Base-by-base conservation (phyloP, 495 filamentous ascomycete species). In the Tricharina praecox region DNA sequence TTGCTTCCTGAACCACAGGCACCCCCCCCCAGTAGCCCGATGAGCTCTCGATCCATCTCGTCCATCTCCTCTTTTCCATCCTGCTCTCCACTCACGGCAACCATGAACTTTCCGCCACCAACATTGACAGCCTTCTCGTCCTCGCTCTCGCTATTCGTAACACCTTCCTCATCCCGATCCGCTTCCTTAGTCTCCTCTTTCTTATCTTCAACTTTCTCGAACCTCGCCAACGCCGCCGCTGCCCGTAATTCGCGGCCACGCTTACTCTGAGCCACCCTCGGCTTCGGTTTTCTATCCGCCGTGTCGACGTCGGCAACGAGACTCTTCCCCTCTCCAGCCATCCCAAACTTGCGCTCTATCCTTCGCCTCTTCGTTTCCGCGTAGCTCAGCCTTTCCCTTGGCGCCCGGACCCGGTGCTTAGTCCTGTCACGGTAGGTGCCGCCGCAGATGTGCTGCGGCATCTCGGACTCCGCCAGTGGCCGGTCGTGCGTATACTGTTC, bases 281-380 rank as follows among this genome's bases (percentile, higher is more conserved):
- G 82, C 8, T 79, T 81, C 15, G 85, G 77, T 51, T 72, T 77
- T 1, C 80, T 80, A 13, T 71, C 69, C 81, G 19, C 86, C 62
- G 23, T 62, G 16, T 68, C 67, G 25, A 75, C 73, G 51, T 86
- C 78, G 7, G 70, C 78, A 7, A 82, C 83, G 5, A 88, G 63
- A 1, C 70, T 62, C 9, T 73, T 62, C 1, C 83, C 82, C 34
- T 75, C 72, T 2, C 66, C 66, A 15, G 15, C 15, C 23, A 15
- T 8, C 3, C 82, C 83, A 53, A 87, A 87, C 56, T 85, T 87
- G 62, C 72, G 81, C 50, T 72, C 56, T 7, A 86, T 83, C 34
- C 76, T 64, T 23, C 73, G 63, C 55, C 81, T 73, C 49, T 68
- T 63, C 51, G 66, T 63, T 63, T 85, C 81, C 13, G 37, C 2